Base-by-base conservation (phyloP, 2,329 filamentous ascomycete species). In the Geosmithia putterillii region DNA sequence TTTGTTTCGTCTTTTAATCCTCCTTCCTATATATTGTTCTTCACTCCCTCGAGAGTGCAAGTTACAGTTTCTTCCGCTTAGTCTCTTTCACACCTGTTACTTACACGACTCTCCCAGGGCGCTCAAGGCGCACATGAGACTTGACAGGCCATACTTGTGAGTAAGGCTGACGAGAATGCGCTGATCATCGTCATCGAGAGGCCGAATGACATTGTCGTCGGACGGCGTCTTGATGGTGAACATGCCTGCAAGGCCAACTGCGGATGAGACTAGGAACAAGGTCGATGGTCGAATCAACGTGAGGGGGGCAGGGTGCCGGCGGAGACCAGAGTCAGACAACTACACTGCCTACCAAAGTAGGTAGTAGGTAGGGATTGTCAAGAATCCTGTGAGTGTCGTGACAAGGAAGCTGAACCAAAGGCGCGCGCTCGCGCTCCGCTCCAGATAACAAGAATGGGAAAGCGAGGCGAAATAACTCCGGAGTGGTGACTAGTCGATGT, bases 171-270 rank as follows among this genome's bases (percentile, higher is more conserved):
- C 43, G 22, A 65, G 54, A 19, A 61, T 50, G 38, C 62, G 61
- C 47, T 62, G 62, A 46, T 65, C 62, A 40, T 64, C 62, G 7
- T 64, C 62, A 28, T 57, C 47, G 43, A 65, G 46, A n/a, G 59
- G 55, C 41, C 59, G 58, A 45, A 62, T 52, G 46, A 51, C 54
- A 46, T 54, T 51, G 41, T 65, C 62, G 34, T 65, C 61, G 22
- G 35, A n/a, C 42, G 54, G 53, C 38, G 51, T 50, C 41, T 50
- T 54, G 47, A 56, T 62, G 14, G 57, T 55, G 45, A 63, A 62
- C 62, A 65, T 65, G 45, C 46, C 50, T 48, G 28, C 28, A 32
- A 32, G 28, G n/a, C 28, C 28, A 12, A 12, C 10, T 7, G 28
- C 28, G n/a, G n/a, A n/a, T n/a, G n/a, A n/a, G n/a, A n/a, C n/a